Evolutionary conservation across 176 grass and related monocot genomes (phyloP).

Genomic region (Elaeis guineensis): DNA sequence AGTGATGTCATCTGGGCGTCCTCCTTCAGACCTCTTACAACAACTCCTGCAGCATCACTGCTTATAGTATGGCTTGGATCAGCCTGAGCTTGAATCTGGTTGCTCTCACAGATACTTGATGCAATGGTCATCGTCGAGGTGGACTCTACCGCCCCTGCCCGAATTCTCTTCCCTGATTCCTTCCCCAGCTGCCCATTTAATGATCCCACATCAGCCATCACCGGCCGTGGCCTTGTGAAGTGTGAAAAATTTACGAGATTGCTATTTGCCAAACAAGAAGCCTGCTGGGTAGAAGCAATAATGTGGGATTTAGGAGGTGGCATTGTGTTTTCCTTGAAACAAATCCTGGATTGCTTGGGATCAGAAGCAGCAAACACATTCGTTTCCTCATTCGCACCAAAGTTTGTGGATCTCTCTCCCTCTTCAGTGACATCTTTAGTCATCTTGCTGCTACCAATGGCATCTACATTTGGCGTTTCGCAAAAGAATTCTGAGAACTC

Average conservation of each 20-base stretch:
- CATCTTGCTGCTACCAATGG: not conserved
- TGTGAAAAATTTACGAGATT: conserved; percentile 21
- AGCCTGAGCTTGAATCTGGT: conserved; percentile 38
- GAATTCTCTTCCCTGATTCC: not conserved
- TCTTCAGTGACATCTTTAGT: not conserved
- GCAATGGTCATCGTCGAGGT: conserved; percentile 52
- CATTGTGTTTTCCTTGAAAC: conserved; percentile 39
- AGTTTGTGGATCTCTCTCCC: conserved; percentile 6
- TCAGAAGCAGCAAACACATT: not conserved
- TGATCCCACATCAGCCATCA: not conserved
- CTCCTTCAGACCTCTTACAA: conserved; percentile 13
- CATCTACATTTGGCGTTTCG: conserved; percentile 15
- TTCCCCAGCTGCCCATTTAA: too few relatives aligned
- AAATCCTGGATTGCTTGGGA: not conserved
- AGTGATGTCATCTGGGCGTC: not conserved
- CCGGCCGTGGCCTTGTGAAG: conserved; percentile 12
- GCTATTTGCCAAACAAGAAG: conserved; percentile 24
- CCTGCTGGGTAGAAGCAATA: conserved; percentile 32
- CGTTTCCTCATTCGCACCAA: not conserved
- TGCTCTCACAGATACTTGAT: conserved; percentile 71
- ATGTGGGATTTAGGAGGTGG: conserved; percentile 50
- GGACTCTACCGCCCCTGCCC: conserved; percentile 27
- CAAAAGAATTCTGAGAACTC: conserved; percentile 69
- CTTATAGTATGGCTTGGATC: conserved; percentile 18
- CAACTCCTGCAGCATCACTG: conserved; percentile 20